Percentiles rank a stretch among this genome's conserved stretches.
Conservation (phyloP, 2,329 filamentous ascomycete genomes). For the Knufia petricola region DNA sequence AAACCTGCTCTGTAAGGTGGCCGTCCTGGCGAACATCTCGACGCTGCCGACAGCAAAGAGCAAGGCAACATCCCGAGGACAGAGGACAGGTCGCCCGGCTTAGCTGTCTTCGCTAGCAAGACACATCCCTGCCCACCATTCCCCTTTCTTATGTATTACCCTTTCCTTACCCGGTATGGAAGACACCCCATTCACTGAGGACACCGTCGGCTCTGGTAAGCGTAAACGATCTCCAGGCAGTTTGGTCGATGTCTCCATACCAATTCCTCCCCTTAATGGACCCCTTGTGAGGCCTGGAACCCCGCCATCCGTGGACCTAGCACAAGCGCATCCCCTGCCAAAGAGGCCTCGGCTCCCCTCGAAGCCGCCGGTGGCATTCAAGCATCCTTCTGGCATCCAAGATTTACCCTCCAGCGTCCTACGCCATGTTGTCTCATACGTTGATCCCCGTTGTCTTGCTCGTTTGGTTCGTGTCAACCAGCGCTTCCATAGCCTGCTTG, state of each 20-base stretch:
- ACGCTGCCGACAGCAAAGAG: too few species aligned
- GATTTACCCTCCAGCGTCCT: constrained; percentile 37
- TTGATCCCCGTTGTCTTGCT: constrained; percentile 54
- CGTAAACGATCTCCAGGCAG: constrained; percentile 9
- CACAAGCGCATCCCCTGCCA: constrained; percentile 1
- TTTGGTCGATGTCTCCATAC: constrained; percentile 10
- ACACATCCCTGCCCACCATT: neutral
- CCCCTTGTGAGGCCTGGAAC: neutral
- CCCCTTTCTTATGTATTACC: constrained; percentile 7
- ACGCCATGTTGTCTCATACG: constrained; percentile 60
- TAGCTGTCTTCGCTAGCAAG: constrained; percentile 6
- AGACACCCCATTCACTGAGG: constrained; percentile 7
- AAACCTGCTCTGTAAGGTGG: neutral
- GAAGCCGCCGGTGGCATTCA: constrained; percentile 1
- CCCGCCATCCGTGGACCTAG: neutral
- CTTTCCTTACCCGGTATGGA: constrained; percentile 7
- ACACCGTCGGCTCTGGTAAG: constrained; percentile 5
- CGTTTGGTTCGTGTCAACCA: constrained; percentile 58
- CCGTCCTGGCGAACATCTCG: too few species aligned
- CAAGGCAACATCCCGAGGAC: too few species aligned
- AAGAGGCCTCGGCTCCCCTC: constrained; percentile 3
- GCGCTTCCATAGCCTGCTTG: constrained; percentile 53
- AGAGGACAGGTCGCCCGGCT: too few species aligned
- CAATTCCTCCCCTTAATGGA: neutral
- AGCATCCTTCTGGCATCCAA: neutral